Conservation (phyloP, 2,329 filamentous ascomycete species). For the Pseudodiploospora longispora region DNA sequence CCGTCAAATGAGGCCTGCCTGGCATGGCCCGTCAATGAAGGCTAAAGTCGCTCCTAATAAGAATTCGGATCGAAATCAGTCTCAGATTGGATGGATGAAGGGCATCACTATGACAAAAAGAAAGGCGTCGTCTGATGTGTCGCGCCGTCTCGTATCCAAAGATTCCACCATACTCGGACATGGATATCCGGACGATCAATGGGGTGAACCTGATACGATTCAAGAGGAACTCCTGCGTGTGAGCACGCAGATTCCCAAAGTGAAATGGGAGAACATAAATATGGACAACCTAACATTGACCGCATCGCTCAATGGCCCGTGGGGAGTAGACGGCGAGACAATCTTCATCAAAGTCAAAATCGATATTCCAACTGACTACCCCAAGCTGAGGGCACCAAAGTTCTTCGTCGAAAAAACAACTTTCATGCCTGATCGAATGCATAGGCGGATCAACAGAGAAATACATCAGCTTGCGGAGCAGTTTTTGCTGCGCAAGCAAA, state of each 20-base stretch:
- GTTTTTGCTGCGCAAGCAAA: slow-evolving; percentile 49
- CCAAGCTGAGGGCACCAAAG: slow-evolving; percentile 47
- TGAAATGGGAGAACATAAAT: slow-evolving; percentile 56
- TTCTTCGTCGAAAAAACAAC: slow-evolving; percentile 55
- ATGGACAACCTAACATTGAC: slow-evolving; percentile 52
- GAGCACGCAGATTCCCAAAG: slow-evolving; percentile 53
- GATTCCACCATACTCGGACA: slow-evolving; percentile 44
- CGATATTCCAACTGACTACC: slow-evolving; percentile 51
- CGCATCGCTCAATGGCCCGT: slow-evolving; percentile 57
- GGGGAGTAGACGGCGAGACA: slow-evolving; percentile 47
- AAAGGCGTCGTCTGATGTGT: slow-evolving; percentile 33
- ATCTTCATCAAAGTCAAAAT: slow-evolving; percentile 58
- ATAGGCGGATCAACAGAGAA: slow-evolving; percentile 44
- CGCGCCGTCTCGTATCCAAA: slow-evolving; percentile 41
- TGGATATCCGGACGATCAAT: slow-evolving; percentile 45
- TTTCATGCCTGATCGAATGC: slow-evolving; percentile 49
- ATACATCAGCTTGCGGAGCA: slow-evolving; percentile 48
- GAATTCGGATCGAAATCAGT: slow-evolving; percentile 38
- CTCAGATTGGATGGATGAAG: slow-evolving; percentile 62
- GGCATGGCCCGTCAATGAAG: slow-evolving; percentile 53
- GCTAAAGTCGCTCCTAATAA: slow-evolving; percentile 37
- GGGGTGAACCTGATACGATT: slow-evolving; percentile 53
- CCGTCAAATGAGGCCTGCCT: slow-evolving; percentile 30
- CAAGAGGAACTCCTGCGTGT: slow-evolving; percentile 59
- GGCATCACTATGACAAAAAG: slow-evolving; percentile 56